Percentiles rank a stretch among this genome's conserved stretches.
Evolutionary conservation across 2,329 filamentous ascomycete genomes (phyloP).

Genomic region (Monilinia fructigena): DNA sequence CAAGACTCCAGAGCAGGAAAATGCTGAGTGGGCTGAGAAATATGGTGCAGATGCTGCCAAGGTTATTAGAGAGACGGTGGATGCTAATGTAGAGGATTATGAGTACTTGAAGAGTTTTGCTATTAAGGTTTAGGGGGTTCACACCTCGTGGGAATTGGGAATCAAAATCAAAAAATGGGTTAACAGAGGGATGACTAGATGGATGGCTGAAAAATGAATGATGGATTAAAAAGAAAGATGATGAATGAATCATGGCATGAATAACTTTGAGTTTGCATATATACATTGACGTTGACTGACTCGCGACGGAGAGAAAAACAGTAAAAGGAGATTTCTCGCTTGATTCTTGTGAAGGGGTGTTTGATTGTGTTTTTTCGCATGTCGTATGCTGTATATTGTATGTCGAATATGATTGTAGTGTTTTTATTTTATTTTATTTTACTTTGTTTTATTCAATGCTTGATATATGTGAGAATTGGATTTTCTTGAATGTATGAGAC

Average conservation of each 20-base stretch:
- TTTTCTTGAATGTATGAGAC: too few relatives aligned
- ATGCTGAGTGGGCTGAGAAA: constrained; percentile 70
- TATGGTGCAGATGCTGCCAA: constrained; percentile 70
- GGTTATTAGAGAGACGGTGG: constrained; percentile 67
- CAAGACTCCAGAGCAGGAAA: constrained; percentile 64
- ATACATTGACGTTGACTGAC: background rate
- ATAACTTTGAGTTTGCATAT: too few relatives aligned
- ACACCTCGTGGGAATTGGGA: background rate
- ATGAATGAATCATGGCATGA: too few relatives aligned
- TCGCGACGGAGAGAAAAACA: background rate
- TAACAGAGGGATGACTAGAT: too few relatives aligned
- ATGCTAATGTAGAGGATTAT: constrained; percentile 71
- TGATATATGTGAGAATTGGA: background rate
- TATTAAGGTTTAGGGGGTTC: constrained; percentile 51
- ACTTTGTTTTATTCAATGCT: background rate
- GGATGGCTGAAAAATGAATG: too few relatives aligned
- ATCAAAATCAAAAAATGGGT: too few relatives aligned
- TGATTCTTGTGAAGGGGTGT: background rate
- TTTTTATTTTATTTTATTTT: too few relatives aligned
- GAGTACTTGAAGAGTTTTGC: constrained; percentile 80
- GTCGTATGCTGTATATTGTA: too few relatives aligned
- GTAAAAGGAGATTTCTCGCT: background rate
- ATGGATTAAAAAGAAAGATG: too few relatives aligned
- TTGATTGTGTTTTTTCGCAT: background rate
- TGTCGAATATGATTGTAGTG: background rate